phyloP scores from a whole-genome alignment of 2,329 filamentous ascomycete genomes.

The Byssochlamys sp. region DNA sequence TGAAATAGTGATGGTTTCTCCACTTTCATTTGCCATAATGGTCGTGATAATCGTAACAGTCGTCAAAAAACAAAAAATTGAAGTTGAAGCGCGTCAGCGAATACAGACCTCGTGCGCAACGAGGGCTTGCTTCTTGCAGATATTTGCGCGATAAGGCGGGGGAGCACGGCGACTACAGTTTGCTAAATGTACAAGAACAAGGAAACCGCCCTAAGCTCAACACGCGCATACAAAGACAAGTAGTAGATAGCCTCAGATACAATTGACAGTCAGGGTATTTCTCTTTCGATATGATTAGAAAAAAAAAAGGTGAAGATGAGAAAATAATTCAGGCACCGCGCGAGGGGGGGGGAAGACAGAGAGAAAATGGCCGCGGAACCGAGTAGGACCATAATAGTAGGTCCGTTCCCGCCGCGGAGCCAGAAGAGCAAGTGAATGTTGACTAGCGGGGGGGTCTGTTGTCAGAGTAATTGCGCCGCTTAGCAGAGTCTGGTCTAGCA shows the following conservation, averaged over 20 bases:
- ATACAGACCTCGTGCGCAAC: background rate
- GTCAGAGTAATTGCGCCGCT: constrained; percentile 7
- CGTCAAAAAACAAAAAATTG: constrained; percentile 2
- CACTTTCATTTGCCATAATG: constrained; percentile 7
- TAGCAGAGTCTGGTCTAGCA: background rate
- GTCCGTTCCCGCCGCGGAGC: background rate
- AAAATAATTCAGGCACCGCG: constrained; percentile 3
- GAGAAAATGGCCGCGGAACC: constrained; percentile 6
- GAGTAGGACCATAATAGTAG: background rate
- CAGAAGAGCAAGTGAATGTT: constrained; percentile 4
- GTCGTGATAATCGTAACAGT: constrained; percentile 10
- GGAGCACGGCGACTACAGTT: background rate
- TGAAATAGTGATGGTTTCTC: constrained; percentile 18
- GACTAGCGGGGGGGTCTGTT: constrained; percentile 6
- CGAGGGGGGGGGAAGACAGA: constrained; percentile 7
- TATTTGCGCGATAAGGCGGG: background rate
- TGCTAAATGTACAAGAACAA: constrained; percentile 9
- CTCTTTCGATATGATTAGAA: background rate
- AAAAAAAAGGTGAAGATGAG: constrained; percentile 8
- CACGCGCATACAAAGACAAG: background rate
- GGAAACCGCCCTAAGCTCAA: constrained; percentile 9
- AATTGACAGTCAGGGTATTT: background rate
- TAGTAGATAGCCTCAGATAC: background rate
- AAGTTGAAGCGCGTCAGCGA: background rate
- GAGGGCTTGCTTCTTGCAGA: background rate